A percentile compares a stretch with the other conserved stretches of the same genome.
Conservation (phyloP, 305 asterid genomes). For the Rubia balearica region DNA sequence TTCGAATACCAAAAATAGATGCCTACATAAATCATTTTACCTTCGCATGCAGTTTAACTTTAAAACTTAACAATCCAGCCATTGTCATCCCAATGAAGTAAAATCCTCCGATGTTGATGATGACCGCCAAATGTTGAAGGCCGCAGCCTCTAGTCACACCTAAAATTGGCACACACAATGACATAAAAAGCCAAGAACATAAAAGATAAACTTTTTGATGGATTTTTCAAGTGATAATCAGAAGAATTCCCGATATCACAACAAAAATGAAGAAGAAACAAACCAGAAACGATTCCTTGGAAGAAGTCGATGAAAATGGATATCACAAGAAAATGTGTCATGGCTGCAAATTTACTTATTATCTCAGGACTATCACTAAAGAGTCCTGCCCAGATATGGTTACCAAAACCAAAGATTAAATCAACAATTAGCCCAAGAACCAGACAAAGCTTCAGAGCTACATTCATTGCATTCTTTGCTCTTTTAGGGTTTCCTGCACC, state of each 20-base stretch:
- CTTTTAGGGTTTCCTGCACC: conserved; percentile 48
- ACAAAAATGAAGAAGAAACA: neutral
- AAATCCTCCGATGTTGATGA: conserved; percentile 27
- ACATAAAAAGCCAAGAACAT: neutral
- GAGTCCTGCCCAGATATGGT: conserved; percentile 45
- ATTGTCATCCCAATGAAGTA: conserved; percentile 34
- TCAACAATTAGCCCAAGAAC: conserved; percentile 32
- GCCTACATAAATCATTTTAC: neutral
- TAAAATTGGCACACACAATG: conserved; percentile 4
- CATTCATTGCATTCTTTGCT: conserved; percentile 58
- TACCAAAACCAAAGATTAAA: conserved; percentile 37
- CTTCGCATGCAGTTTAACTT: conserved; percentile 26
- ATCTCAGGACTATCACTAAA: conserved; percentile 49
- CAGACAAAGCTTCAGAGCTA: conserved; percentile 49
- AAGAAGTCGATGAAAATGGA: conserved; percentile 48
- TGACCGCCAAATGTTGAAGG: conserved; percentile 31
- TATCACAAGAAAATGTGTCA: conserved; percentile 46
- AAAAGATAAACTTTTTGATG: neutral
- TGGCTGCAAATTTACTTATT: conserved; percentile 36
- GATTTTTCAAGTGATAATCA: no score
- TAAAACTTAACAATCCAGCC: conserved; percentile 28
- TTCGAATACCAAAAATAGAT: no score
- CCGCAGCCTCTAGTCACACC: conserved; percentile 59
- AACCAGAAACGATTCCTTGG: conserved; percentile 56
- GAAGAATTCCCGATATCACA: no score